A percentile compares a stretch with the other conserved stretches of the same genome.
Evolutionary conservation across 805 yeast species (phyloP).

Genomic region (Zygosaccharomyces pseudorouxii): DNA sequence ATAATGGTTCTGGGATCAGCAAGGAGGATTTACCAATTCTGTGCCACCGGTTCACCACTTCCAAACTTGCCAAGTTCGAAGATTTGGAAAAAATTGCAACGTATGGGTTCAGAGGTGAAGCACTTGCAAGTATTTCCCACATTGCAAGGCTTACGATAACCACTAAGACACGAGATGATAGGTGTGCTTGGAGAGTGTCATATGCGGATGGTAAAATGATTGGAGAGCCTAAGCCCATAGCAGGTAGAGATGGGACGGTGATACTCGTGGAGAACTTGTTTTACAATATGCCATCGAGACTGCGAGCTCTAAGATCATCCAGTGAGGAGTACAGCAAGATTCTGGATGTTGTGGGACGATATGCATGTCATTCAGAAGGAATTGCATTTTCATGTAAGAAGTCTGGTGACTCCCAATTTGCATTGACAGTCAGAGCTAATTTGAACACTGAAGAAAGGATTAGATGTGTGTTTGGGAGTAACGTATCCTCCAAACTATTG

Average conservation of each 20-base stretch:
- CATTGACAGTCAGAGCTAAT: constrained; percentile 54
- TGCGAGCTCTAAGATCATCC: constrained; percentile 57
- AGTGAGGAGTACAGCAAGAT: constrained; percentile 74
- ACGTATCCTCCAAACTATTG: constrained; percentile 60
- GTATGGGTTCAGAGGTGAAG: constrained; percentile 96
- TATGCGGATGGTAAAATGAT: constrained; percentile 63
- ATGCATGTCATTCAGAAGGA: constrained; percentile 65
- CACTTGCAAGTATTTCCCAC: constrained; percentile 90
- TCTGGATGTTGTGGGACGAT: constrained; percentile 76
- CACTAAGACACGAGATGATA: constrained; percentile 58
- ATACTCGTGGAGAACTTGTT: constrained; percentile 83
- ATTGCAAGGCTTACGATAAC: constrained; percentile 76
- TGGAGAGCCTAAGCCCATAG: constrained; percentile 62
- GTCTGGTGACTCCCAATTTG: constrained; percentile 66
- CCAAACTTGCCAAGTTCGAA: constrained; percentile 69
- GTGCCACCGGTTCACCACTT: constrained; percentile 92
- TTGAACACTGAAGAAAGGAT: constrained; percentile 60
- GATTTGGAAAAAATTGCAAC: constrained; percentile 70
- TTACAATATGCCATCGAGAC: constrained; percentile 78
- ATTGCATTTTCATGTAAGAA: constrained; percentile 80
- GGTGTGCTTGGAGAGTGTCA: constrained; percentile 67
- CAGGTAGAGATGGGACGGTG: constrained; percentile 86
- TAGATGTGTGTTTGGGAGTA: constrained; percentile 64
- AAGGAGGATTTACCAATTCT: constrained; percentile 68
- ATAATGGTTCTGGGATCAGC: constrained; percentile 80